phyloP scores from a whole-genome alignment of 805 yeast species.

The Hanseniaspora hatyaiensis region DNA sequence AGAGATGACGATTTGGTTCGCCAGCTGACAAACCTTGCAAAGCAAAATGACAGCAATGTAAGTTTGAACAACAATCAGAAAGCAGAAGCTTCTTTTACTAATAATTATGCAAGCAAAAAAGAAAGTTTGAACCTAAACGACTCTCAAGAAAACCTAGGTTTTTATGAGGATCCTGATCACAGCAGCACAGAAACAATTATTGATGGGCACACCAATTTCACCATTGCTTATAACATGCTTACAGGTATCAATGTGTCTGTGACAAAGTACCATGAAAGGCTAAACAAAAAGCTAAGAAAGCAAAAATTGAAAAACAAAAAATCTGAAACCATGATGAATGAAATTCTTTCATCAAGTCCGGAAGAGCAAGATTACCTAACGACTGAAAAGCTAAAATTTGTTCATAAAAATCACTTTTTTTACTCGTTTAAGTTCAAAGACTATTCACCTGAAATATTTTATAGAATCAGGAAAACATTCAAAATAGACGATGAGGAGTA shows the following conservation, averaged over 20 bases:
- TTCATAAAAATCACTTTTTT: slow-evolving; percentile 77
- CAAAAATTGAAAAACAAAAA: not conserved
- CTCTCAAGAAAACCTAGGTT: slow-evolving; percentile 20
- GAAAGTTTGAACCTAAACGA: not conserved
- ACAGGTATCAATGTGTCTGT: slow-evolving; percentile 95
- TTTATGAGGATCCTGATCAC: slow-evolving; percentile 45
- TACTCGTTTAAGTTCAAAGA: slow-evolving; percentile 96
- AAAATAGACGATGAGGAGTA: slow-evolving; percentile 94
- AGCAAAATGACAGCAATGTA: slow-evolving; percentile 16
- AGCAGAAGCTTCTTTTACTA: no score
- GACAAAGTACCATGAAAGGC: slow-evolving; percentile 45
- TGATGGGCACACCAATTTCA: slow-evolving; percentile 88
- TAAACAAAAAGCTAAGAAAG: slow-evolving; percentile 4
- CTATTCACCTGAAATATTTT: slow-evolving; percentile 85
- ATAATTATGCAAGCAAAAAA: not conserved
- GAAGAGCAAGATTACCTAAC: slow-evolving; percentile 50
- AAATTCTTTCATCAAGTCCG: not conserved
- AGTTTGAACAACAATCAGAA: not conserved
- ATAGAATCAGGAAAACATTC: slow-evolving; percentile 68
- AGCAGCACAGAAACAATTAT: slow-evolving; percentile 65
- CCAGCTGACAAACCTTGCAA: not conserved
- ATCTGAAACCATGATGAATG: not conserved
- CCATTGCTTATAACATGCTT: slow-evolving; percentile 91
- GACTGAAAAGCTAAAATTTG: slow-evolving; percentile 75
- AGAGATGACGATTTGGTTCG: slow-evolving; percentile 5